phyloP scores from a whole-genome alignment of 345 rosid species.

The Arabis alpina region DNA sequence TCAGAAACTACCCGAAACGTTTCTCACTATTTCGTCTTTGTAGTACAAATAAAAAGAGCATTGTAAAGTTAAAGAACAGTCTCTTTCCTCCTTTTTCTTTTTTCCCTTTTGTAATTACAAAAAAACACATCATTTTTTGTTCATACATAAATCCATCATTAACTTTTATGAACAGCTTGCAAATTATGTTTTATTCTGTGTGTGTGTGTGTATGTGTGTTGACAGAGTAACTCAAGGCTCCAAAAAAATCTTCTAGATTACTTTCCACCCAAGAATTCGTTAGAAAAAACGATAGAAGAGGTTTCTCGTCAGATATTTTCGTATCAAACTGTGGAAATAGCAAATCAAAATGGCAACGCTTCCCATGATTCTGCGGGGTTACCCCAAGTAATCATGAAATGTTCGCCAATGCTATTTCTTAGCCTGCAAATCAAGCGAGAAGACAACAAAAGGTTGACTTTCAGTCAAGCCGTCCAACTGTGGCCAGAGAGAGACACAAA shows the following conservation, averaged over 20 bases:
- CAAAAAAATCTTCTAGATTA: neutral
- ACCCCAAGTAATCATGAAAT: slow-evolving; percentile 14
- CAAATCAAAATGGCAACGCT: slow-evolving; percentile 4
- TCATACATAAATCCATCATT: slow-evolving; percentile 16
- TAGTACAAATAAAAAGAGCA: neutral
- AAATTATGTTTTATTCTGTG: neutral
- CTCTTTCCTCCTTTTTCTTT: neutral
- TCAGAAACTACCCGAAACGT: neutral
- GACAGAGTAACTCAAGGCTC: slow-evolving; percentile 7
- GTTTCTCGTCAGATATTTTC: slow-evolving; percentile 1
- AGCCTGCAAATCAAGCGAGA: slow-evolving; percentile 37
- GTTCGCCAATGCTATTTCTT: slow-evolving; percentile 49
- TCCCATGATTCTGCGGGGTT: slow-evolving; percentile 6
- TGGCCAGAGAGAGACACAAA: slow-evolving; percentile 21
- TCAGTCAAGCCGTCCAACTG: neutral
- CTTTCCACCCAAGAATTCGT: slow-evolving; percentile 11
- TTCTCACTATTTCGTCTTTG: neutral
- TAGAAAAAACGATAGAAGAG: neutral
- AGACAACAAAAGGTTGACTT: slow-evolving; percentile 4
- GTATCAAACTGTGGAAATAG: neutral
- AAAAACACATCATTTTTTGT: slow-evolving; percentile 4
- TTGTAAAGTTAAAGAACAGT: neutral
- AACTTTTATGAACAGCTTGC: slow-evolving; percentile 35
- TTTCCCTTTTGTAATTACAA: slow-evolving; percentile 11
- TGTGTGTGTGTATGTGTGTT: neutral